Conservation (phyloP, 2,329 filamentous ascomycete genomes). For the Colletotrichum sp. region DNA sequence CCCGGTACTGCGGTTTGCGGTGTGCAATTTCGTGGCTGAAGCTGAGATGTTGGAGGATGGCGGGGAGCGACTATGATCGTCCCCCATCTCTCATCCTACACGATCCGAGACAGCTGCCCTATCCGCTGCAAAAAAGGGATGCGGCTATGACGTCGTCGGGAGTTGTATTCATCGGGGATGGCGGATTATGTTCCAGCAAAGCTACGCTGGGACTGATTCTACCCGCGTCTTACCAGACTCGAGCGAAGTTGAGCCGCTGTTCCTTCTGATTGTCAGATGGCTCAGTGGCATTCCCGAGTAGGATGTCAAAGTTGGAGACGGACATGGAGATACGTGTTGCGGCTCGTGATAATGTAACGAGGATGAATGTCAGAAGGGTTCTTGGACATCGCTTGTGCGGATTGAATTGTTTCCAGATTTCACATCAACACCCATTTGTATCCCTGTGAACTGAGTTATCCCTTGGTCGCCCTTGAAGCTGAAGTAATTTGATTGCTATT, state of each 20-base stretch:
- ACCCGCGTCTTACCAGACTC: background rate
- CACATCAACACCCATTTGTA: background rate
- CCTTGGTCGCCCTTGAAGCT: background rate
- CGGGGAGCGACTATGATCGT: background rate
- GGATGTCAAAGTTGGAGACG: background rate
- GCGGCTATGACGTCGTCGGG: background rate
- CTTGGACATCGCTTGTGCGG: background rate
- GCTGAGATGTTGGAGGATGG: background rate
- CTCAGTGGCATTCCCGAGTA: background rate
- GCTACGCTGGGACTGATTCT: background rate
- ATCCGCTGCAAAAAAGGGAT: background rate
- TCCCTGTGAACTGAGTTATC: background rate
- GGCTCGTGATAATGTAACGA: background rate
- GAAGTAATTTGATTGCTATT: background rate
- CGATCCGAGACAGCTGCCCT: background rate
- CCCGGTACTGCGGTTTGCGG: background rate
- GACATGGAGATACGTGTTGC: background rate
- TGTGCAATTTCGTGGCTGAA: conserved; percentile 1
- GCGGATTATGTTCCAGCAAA: background rate
- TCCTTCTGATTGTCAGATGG: background rate
- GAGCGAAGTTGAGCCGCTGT: background rate
- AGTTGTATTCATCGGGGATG: background rate
- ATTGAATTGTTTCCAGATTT: background rate
- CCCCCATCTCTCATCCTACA: background rate
- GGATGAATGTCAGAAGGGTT: background rate